These are phyloP conservation scores for Aspergillus ruber DNA, from an alignment of 2,329 filamentous ascomycete species.

Conservation along the genomic window DNA sequence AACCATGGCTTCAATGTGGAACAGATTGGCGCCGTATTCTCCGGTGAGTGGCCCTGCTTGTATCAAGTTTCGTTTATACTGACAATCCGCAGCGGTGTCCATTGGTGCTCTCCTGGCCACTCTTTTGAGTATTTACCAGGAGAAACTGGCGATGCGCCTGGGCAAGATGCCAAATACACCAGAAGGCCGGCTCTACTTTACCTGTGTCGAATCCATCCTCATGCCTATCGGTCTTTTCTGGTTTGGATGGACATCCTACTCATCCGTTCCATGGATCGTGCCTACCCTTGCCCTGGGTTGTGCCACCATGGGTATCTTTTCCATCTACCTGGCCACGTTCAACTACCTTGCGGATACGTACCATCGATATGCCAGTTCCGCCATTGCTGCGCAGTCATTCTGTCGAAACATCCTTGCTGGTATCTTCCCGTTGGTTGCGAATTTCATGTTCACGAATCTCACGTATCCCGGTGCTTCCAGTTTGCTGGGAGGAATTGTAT, in stretches of 20 bases:
- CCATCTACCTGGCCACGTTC: conserved; percentile 76
- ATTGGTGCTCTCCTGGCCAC: conserved; percentile 60
- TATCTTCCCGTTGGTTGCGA: conserved; percentile 67
- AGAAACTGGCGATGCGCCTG: conserved; percentile 53
- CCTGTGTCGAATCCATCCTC: conserved; percentile 64
- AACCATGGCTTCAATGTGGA: conserved; percentile 61
- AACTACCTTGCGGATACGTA: conserved; percentile 88
- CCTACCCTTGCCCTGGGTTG: conserved; percentile 62
- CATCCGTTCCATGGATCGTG: conserved; percentile 60
- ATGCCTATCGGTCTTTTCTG: conserved; percentile 72
- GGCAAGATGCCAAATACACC: conserved; percentile 47
- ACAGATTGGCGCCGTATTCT: conserved; percentile 63
- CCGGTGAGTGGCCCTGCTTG: conserved; percentile 21
- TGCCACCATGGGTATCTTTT: conserved; percentile 75
- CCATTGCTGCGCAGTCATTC: conserved; percentile 74
- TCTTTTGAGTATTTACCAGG: conserved; percentile 61
- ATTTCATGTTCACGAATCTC: conserved; percentile 61
- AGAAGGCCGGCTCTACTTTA: conserved; percentile 72
- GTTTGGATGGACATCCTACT: conserved; percentile 63
- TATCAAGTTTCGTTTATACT: not conserved
- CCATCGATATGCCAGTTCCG: conserved; percentile 72
- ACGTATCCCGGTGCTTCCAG: conserved; percentile 63
- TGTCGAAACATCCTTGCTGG: conserved; percentile 79
- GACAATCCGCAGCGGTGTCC: conserved; percentile 49
- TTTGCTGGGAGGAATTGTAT: conserved; percentile 64